Evolutionary conservation across 1,284 basidiomycete genomes (phyloP).

Genomic region (Garcileccinum viscosum): DNA sequence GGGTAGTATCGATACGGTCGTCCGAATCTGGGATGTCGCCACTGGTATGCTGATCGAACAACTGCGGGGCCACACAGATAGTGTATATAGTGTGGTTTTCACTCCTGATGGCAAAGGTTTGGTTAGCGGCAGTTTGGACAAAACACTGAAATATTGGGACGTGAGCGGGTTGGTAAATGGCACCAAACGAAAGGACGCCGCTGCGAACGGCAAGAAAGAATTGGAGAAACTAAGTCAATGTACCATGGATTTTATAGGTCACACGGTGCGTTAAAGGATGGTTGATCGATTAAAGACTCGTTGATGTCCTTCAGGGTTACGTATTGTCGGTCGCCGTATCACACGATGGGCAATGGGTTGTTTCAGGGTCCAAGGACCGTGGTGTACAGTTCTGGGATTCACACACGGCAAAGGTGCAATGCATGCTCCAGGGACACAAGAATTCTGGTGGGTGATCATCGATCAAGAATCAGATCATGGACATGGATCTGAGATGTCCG

Average conservation of each 20-base stretch:
- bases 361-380: conserved; percentile 90
- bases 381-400: conserved; percentile 91
- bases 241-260: conserved; percentile 82
- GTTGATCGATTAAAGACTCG: conserved; percentile 7
- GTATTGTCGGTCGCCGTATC: conserved; percentile 82
- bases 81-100: conserved; percentile 88
- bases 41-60: conserved; percentile 78
- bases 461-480: conserved; percentile 1
- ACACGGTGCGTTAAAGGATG: conserved; percentile 64
- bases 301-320: conserved; percentile 60
- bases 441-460: conserved; percentile 72
- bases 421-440: conserved; percentile 89
- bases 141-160: conserved; percentile 90
- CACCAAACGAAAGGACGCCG: conserved; percentile 49
- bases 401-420: conserved; percentile 74
- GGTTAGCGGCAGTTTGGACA: conserved; percentile 85
- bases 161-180: conserved; percentile 55
- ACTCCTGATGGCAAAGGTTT: conserved; percentile 83
- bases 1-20: conserved; percentile 83
- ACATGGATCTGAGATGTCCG: conserved; percentile 22
- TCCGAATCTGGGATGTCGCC: conserved; percentile 86
- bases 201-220: conserved; percentile 43
- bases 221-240: conserved; percentile 54
- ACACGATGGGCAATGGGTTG: conserved; percentile 87
- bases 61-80: conserved; percentile 82